Evolutionary conservation across 805 yeast species (phyloP).

Genomic region (Starmerella gropengiesseri): DNA sequence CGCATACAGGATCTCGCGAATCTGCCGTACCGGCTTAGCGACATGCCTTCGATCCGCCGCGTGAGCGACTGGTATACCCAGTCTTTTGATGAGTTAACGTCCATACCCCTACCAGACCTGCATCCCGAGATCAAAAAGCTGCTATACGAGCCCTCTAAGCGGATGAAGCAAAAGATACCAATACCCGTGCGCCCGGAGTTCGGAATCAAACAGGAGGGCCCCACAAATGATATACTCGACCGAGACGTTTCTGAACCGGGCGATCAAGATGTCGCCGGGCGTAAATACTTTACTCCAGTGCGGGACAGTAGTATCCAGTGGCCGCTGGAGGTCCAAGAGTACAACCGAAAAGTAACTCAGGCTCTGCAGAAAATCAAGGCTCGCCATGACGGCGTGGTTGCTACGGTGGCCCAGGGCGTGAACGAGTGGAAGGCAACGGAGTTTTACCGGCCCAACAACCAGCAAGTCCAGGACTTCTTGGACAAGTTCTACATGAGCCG

Average conservation of each 20-base stretch:
- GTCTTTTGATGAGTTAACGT: constrained; percentile 67
- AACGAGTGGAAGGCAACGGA: constrained; percentile 69
- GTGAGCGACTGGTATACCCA: constrained; percentile 88
- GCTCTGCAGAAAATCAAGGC: constrained; percentile 60
- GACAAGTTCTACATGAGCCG: constrained; percentile 84
- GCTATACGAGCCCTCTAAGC: constrained; percentile 24
- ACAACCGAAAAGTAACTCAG: constrained; percentile 56
- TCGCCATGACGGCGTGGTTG: constrained; percentile 85
- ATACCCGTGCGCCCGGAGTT: constrained; percentile 23
- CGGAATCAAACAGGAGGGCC: constrained; percentile 28
- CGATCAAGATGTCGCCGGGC: constrained; percentile 11
- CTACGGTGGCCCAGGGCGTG: constrained; percentile 86
- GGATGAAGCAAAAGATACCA: constrained; percentile 18
- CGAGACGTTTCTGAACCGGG: background rate
- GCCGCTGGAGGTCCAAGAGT: constrained; percentile 64
- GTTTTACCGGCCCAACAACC: constrained; percentile 44
- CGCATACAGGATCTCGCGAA: constrained; percentile 74
- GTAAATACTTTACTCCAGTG: constrained; percentile 43
- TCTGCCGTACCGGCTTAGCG: constrained; percentile 61
- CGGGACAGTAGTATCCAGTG: constrained; percentile 42
- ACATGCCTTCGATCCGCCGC: constrained; percentile 62
- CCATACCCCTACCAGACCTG: constrained; percentile 48
- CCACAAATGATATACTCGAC: constrained; percentile 2
- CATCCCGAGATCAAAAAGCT: constrained; percentile 30
- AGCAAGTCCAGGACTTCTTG: constrained; percentile 65